A percentile compares a stretch with the other conserved stretches of the same genome.
Evolutionary conservation across 129 eudicot species (phyloP).

Genomic region (Deinandra increscens): DNA sequence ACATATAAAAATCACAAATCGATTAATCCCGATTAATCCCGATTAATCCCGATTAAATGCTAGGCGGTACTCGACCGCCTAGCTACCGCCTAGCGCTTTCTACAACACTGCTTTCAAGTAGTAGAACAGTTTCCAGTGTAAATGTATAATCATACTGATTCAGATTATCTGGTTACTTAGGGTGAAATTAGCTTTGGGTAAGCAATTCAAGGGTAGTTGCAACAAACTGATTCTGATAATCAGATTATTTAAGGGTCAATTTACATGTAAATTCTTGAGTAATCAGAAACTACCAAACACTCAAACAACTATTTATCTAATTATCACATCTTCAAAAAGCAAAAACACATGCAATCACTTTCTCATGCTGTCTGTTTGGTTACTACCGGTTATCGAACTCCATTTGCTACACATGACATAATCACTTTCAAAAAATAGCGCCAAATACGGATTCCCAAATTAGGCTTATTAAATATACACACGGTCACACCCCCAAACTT

Average conservation of each 20-base stretch:
- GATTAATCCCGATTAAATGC: no score
- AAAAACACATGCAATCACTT: not conserved
- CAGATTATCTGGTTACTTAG: not conserved
- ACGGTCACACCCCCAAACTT: conserved; percentile 1
- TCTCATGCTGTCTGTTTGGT: not conserved
- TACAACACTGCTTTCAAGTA: not conserved
- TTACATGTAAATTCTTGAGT: not conserved
- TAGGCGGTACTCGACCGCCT: no score
- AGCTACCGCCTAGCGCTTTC: no score
- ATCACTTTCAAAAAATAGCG: not conserved
- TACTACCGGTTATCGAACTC: not conserved
- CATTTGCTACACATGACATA: not conserved
- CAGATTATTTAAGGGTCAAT: not conserved
- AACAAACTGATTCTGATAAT: not conserved
- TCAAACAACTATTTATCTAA: not conserved
- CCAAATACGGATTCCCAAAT: not conserved
- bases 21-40: no score
- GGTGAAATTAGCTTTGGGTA: not conserved
- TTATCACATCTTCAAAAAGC: not conserved
- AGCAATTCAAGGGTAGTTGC: not conserved
- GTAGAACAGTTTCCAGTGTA: not conserved
- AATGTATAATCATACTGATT: not conserved
- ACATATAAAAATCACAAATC: no score
- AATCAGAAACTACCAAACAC: not conserved
- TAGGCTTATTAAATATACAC: not conserved